Evolutionary conservation across 768 basidiomycete species (phyloP), one percentile per base, ranked within the genome.

Genomic region (Lactarius akahatsu): DNA sequence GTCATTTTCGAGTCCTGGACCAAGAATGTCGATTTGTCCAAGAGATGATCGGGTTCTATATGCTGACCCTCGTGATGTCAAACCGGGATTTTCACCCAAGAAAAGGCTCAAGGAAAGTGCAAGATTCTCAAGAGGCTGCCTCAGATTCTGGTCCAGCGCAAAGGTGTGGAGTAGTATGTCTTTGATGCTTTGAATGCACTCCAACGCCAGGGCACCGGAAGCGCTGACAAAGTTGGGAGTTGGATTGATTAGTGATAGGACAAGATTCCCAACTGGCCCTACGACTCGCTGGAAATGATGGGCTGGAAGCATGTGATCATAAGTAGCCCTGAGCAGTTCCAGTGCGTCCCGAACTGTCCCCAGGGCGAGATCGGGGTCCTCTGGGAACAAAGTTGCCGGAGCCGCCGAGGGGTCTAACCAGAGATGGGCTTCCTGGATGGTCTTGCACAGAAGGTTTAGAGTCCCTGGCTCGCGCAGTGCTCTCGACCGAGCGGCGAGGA

Each of bases 401-500:
- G 85, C 74, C 0, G 84, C 77, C 4, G 83, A 76, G 61, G 83
- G 69, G 15, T 85, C 83, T 41, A 85, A 83, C 23, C 83, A 77
- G 72, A 88, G 86, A 73, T 89, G 87, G 2, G 78, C 80, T 63
- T 90, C 85, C 58, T 91, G 77, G 5, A 84, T 86, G 30, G 86
- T 78, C 50, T 83, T 83, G 73, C 89, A 91, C 11, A 93, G 83
- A 70, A 83, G 83, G 72, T 90, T 85, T 38, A 93, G 79, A 2
- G 90, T 92, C 0, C 86, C 82, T 7, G 83, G 78, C 50, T 84
- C 80, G 71, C 88, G 88, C 34, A 91, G 72, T 56, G 87, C 84
- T 18, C 85, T 78, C 3, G 89, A 88, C 34, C 84, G 83, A 66
- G 85, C 85, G 5, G 86, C 89, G 9, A 83, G 83, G 23, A 92